Evolutionary conservation across 148 eudicot genomes (phyloP), one percentile per base, ranked within the genome.

Genomic region (Drosera capensis): DNA sequence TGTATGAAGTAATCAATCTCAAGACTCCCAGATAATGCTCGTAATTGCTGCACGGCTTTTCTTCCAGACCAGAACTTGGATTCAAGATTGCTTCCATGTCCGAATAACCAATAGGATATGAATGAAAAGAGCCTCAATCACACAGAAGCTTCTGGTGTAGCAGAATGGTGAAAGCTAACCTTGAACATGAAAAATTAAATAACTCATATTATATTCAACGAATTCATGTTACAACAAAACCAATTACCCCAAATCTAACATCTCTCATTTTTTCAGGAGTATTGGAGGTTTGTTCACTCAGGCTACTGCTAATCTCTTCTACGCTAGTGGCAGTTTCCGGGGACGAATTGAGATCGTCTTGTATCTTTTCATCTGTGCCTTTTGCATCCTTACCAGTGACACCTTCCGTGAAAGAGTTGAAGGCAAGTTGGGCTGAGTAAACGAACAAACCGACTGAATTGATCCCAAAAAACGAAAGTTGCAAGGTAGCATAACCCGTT

Each of bases 401-500:
- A 45, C 59, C 82, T 29, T 57, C 79, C 59, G 34, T 65, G 2
- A 83, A 17, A 14, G 97, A 80, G 62, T 69, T 75, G 39, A 83
- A 26, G 21, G 79, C 79, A 17, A 88, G 79, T 63, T 83, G 90
- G 20, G 74, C 86, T 7, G 96, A 70, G 56, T 83, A 83, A 42
- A 83, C 64, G 54, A 88, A 41, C 39, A 88, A 52, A 20, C 96
- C 96, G 5, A 80, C 14, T 14, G 92, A 56, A 29, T 88, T 88
- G 70, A 76, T 35, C 46, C 94, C 96, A 23, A 88, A n/a, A 88
- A 26, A 88, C 79, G 45, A 79, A 86, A 26, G 96, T 86, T 22
- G 96, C 96, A 39, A 86, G 94, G 70, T 86, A 86, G 57, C 96
- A 86, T 37, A 88, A 8, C 22, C 96, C 96, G 28, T 77, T 88